Conservation (phyloP, 768 basidiomycete genomes). For the Macrolepiota albuminosa region DNA sequence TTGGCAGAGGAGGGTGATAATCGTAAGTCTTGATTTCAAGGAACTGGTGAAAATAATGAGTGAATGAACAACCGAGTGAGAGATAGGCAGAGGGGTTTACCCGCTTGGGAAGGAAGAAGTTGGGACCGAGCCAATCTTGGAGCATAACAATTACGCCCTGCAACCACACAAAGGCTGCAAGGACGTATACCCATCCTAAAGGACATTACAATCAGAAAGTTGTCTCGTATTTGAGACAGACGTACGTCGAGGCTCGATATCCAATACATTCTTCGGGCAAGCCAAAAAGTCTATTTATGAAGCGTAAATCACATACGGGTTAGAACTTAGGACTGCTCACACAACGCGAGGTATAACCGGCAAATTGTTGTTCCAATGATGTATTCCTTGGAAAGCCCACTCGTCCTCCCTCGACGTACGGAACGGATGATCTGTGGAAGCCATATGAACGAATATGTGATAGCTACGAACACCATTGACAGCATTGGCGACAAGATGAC, state of each 20-base stretch:
- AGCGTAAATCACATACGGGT: not conserved
- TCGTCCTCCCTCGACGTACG: conserved; percentile 61
- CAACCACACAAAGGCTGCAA: conserved; percentile 55
- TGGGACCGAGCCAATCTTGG: conserved; percentile 73
- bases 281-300: conserved; percentile 62
- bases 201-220: not conserved
- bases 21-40: conserved; percentile 61
- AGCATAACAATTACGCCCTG: conserved; percentile 62
- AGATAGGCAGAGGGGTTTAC: conserved; percentile 33
- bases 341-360: conserved; percentile 65
- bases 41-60: conserved; percentile 37
- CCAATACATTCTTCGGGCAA: conserved; percentile 84
- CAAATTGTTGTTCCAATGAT: conserved; percentile 72
- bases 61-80: not conserved
- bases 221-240: conserved; percentile 30
- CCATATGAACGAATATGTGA: conserved; percentile 81
- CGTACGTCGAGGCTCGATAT: conserved; percentile 70
- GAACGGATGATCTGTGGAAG: conserved; percentile 80
- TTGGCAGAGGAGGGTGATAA: conserved; percentile 78
- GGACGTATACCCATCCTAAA: conserved; percentile 49
- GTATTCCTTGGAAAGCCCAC: conserved; percentile 66
- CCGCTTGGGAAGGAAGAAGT: conserved; percentile 75
- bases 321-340: conserved; percentile 38
- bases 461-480: conserved; percentile 58
- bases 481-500: conserved; percentile 66